phyloP scores from a whole-genome alignment of 768 basidiomycete species.

The Auricularia auricula-judae region DNA sequence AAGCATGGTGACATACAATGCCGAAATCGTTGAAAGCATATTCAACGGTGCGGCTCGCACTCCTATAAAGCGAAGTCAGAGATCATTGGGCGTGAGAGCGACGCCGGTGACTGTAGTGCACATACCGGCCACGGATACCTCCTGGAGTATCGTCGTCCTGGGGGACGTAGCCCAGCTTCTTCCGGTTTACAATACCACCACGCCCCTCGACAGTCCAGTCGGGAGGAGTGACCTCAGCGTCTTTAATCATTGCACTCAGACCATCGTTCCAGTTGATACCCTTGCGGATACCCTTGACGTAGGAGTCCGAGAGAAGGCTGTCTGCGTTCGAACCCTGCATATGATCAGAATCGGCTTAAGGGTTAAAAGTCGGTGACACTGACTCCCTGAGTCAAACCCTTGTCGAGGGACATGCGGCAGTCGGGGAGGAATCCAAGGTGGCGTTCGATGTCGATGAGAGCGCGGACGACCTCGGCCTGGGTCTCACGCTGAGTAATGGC shows the following conservation, averaged over 20 bases:
- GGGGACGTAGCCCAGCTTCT: slow-evolving; percentile 8
- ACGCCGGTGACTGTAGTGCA: neutral
- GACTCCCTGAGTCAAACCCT: slow-evolving; percentile 17
- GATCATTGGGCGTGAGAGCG: neutral
- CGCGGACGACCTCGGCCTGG: slow-evolving; percentile 14
- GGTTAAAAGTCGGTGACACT: neutral
- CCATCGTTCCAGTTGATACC: slow-evolving; percentile 19
- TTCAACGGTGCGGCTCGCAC: slow-evolving; percentile 11
- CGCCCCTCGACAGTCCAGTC: slow-evolving; percentile 11
- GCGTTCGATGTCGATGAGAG: slow-evolving; percentile 17
- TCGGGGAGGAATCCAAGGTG: slow-evolving; percentile 17
- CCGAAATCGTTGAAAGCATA: slow-evolving; percentile 13
- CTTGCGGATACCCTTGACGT: slow-evolving; percentile 14
- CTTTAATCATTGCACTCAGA: slow-evolving; percentile 16
- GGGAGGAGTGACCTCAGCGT: slow-evolving; percentile 18
- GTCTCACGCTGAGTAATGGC: slow-evolving; percentile 8
- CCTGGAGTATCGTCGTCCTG: neutral
- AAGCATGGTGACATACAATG: slow-evolving; percentile 4
- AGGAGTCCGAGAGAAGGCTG: slow-evolving; percentile 17
- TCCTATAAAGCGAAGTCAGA: slow-evolving; percentile 6
- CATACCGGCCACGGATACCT: neutral
- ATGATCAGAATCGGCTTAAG: neutral
- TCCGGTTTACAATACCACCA: slow-evolving; percentile 8
- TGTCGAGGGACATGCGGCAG: slow-evolving; percentile 18
- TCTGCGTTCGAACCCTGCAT: slow-evolving; percentile 17